Evolutionary conservation across 306 rosid genomes (phyloP).

Genomic region (Ammopiptanthus mongolicus): DNA sequence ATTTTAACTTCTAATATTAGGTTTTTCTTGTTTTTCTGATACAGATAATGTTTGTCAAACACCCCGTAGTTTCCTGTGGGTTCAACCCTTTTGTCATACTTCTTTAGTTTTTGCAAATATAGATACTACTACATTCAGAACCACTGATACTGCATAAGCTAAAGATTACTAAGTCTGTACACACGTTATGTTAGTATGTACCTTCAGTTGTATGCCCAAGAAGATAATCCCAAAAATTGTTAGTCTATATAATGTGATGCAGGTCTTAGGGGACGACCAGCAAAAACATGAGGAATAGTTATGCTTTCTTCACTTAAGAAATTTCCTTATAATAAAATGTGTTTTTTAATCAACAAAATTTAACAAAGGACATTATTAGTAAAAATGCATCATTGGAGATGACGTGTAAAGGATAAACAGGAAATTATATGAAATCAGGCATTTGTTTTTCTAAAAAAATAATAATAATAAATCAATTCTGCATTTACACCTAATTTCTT

Average conservation of each 20-base stretch:
- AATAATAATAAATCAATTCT: not conserved
- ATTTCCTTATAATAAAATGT: not conserved
- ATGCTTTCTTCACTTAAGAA: not conserved
- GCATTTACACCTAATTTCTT: constrained; percentile 15
- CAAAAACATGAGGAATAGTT: constrained; percentile 4
- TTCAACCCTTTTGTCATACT: not conserved
- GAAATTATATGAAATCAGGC: constrained; percentile 12
- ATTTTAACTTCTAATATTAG: not conserved
- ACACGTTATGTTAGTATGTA: not conserved
- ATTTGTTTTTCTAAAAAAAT: not conserved
- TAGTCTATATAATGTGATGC: constrained; percentile 1
- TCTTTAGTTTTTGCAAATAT: not conserved
- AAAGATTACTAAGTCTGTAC: not conserved
- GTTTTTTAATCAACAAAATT: not conserved
- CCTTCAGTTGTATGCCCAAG: not conserved
- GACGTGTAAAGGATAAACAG: constrained; percentile 4
- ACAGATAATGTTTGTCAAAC: not conserved
- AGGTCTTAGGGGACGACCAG: not conserved
- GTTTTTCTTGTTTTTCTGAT: constrained; percentile 4
- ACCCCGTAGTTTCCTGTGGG: constrained; percentile 4
- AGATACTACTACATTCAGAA: not conserved
- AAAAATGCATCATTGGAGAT: not conserved
- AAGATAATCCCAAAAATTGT: constrained; percentile 2
- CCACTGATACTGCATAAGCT: not conserved
- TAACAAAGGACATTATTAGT: not conserved